phyloP scores from a whole-genome alignment of 176 grass and related monocot species.

The Aegilops bicornis region DNA sequence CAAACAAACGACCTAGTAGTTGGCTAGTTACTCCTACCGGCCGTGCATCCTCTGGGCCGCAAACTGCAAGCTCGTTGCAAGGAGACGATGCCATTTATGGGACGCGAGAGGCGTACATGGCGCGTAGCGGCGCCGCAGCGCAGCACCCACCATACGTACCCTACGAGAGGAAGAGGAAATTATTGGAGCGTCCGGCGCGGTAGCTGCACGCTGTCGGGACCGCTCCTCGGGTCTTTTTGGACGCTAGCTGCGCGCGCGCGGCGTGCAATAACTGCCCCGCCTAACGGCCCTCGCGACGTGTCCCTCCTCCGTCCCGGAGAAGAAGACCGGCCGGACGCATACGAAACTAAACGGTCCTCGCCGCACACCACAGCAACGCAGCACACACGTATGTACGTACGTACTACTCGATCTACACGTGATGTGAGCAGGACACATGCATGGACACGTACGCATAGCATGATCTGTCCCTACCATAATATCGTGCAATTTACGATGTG shows the following conservation, averaged over 20 bases:
- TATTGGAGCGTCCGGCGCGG: background rate
- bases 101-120: background rate
- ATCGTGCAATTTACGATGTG: no score
- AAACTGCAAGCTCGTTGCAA: background rate
- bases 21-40: no score
- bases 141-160: background rate
- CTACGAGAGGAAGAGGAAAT: background rate
- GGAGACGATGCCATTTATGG: slow-evolving; percentile 3
- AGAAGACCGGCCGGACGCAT: no score
- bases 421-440: no score
- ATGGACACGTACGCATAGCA: no score
- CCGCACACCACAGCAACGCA: background rate
- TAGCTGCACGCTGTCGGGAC: background rate
- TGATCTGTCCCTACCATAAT: no score
- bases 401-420: no score
- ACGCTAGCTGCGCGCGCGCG: background rate
- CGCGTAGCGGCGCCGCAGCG: background rate
- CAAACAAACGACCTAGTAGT: no score
- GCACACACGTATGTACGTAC: no score
- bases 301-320: background rate
- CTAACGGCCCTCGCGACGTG: background rate
- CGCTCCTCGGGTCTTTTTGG: background rate
- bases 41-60: background rate
- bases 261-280: background rate
- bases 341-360: background rate